Percentiles rank a stretch among this genome's conserved stretches.
phyloP scores from a whole-genome alignment of 2,329 filamentous ascomycete genomes.

The Diaporthe sp. region DNA sequence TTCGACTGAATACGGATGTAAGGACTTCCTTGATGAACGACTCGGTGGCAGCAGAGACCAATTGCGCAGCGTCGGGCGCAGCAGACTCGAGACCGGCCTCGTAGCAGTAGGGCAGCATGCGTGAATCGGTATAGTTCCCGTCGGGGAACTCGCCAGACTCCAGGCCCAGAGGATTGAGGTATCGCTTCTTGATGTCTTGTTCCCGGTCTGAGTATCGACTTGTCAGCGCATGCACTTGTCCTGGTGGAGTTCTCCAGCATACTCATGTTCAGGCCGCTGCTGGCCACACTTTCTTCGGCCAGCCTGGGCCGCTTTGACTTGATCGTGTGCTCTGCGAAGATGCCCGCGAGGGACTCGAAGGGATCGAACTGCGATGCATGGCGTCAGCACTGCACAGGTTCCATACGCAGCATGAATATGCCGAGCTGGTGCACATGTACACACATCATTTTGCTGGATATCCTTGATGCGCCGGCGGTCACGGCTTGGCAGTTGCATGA shows the following conservation, averaged over 20 bases:
- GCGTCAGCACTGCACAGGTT: conserved; percentile 22
- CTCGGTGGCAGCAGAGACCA: conserved; percentile 76
- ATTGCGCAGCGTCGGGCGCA: conserved; percentile 70
- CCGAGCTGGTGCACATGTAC: conserved; percentile 46
- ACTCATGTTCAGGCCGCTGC: conserved; percentile 86
- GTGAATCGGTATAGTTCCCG: conserved; percentile 71
- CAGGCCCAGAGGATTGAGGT: conserved; percentile 72
- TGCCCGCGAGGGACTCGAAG: conserved; percentile 65
- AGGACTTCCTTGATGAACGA: conserved; percentile 77
- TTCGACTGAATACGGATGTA: conserved; percentile 74
- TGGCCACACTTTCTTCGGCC: conserved; percentile 74
- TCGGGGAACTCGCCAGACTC: conserved; percentile 81
- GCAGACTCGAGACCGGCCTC: conserved; percentile 73
- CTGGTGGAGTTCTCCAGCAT: conserved; percentile 51
- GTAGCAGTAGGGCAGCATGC: conserved; percentile 79
- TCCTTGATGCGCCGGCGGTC: conserved; percentile 78
- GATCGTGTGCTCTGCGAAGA: conserved; percentile 64
- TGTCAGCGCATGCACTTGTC: conserved; percentile 9
- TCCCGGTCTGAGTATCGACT: conserved; percentile 68
- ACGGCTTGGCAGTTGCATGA: conserved; percentile 78
- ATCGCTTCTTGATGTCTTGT: conserved; percentile 77
- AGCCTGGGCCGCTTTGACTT: conserved; percentile 59
- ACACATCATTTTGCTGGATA: conserved; percentile 71
- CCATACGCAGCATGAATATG: not conserved
- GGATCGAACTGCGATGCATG: conserved; percentile 63